Conservation (phyloP, 1,139 yeast genomes). For the Yamadazyma diddensiae region DNA sequence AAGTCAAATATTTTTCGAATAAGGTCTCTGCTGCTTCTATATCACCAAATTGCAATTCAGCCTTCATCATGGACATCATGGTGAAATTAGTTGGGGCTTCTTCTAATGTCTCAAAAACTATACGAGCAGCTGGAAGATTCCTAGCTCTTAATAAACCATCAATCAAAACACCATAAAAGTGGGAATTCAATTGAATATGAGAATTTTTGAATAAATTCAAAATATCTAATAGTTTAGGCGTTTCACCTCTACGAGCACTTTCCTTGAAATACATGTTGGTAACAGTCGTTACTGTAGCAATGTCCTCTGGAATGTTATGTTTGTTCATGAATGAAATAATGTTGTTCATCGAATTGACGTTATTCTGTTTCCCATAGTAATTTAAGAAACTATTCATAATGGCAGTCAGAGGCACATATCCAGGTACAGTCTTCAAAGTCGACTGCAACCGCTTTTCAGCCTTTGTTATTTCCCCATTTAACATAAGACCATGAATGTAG, state of each 20-base stretch:
- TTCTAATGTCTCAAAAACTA: slow-evolving; percentile 25
- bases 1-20: slow-evolving; percentile 42
- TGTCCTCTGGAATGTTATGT: slow-evolving; percentile 52
- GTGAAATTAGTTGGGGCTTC: slow-evolving; percentile 33
- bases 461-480: slow-evolving; percentile 26
- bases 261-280: slow-evolving; percentile 55
- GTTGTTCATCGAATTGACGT: slow-evolving; percentile 39
- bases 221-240: slow-evolving; percentile 41
- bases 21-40: slow-evolving; percentile 44
- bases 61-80: slow-evolving; percentile 56
- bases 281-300: slow-evolving; percentile 64
- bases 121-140: slow-evolving; percentile 53
- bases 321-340: slow-evolving; percentile 36
- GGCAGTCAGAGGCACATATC: slow-evolving; percentile 30
- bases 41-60: slow-evolving; percentile 53
- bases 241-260: slow-evolving; percentile 40
- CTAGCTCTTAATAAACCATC: slow-evolving; percentile 53
- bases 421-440: slow-evolving; percentile 23
- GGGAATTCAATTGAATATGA: slow-evolving; percentile 46
- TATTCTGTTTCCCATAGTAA: slow-evolving; percentile 27
- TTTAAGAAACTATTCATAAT: slow-evolving; percentile 38
- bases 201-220: slow-evolving; percentile 41
- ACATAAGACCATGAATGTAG: slow-evolving; percentile 33
- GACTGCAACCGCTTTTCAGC: slow-evolving; percentile 35
- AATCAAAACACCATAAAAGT: slow-evolving; percentile 53